Conservation (phyloP, 2,329 filamentous ascomycete genomes). For the Ascochyta lentis region DNA sequence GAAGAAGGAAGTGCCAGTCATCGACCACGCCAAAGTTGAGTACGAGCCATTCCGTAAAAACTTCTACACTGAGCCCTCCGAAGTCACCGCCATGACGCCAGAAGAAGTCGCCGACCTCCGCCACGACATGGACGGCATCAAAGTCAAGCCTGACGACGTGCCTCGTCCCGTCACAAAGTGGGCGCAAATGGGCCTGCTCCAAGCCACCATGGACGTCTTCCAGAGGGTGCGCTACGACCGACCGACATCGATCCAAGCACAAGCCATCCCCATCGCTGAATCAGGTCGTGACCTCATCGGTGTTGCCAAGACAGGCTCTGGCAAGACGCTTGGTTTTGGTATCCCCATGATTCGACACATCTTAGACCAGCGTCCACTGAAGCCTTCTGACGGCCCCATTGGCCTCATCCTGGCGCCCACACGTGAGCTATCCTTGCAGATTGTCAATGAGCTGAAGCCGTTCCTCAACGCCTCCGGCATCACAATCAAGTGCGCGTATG, state of each 20-base stretch:
- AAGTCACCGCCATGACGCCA: conserved; percentile 82
- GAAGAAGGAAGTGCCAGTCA: conserved; percentile 91
- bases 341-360: conserved; percentile 98
- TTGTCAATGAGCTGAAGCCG: conserved; percentile 92
- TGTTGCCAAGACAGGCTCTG: conserved; percentile 96
- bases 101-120: conserved; percentile 83
- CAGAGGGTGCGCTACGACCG: conserved; percentile 81
- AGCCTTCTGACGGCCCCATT: conserved; percentile 85
- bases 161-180: conserved; percentile 96
- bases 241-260: conserved; percentile 92
- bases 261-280: conserved; percentile 94
- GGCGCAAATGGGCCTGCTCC: conserved; percentile 91
- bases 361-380: conserved; percentile 85
- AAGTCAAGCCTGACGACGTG: conserved; percentile 76
- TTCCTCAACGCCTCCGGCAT: conserved; percentile 88
- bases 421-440: conserved; percentile 90
- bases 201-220: conserved; percentile 86
- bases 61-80: conserved; percentile 91
- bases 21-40: conserved; percentile 86
- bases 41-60: conserved; percentile 88
- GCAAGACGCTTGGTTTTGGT: conserved; percentile 94
- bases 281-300: conserved; percentile 94
- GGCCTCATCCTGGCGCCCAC: conserved; percentile 92
- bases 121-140: conserved; percentile 92
- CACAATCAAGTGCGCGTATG: conserved; percentile 89